Percentiles rank a stretch among this genome's conserved stretches.
These are phyloP conservation scores for Mortierella sp. DNA, from an alignment of 371 early-diverging fungal species.

Conservation along the genomic window DNA sequence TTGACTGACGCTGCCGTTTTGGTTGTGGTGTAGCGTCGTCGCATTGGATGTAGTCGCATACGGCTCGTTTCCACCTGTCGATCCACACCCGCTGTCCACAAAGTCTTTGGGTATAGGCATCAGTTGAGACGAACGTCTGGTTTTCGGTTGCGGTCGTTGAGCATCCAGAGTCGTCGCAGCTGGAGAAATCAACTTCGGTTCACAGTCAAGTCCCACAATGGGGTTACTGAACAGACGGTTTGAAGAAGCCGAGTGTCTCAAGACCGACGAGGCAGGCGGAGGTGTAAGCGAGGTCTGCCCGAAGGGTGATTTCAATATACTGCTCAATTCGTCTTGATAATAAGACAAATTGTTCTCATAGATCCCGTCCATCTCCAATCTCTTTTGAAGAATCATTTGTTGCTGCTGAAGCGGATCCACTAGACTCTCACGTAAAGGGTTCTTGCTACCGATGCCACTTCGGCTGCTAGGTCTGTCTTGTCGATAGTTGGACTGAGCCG, in stretches of 20 bases:
- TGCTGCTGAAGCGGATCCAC: conserved; percentile 31
- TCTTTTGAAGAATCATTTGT: conserved; percentile 9
- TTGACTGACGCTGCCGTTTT: conserved; percentile 4
- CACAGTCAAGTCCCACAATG: conserved; percentile 1
- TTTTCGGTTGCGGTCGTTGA: neutral
- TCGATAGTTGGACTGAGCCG: conserved; percentile 27
- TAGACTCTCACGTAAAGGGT: conserved; percentile 33
- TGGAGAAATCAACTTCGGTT: conserved; percentile 16
- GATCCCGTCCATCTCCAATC: conserved; percentile 13
- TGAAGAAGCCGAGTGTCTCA: conserved; percentile 33
- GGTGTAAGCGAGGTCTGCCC: conserved; percentile 37
- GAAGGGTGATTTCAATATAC: conserved; percentile 11
- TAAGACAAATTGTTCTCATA: neutral
- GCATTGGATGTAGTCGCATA: conserved; percentile 31
- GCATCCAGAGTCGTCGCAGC: neutral
- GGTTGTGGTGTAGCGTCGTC: conserved; percentile 21
- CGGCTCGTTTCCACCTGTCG: conserved; percentile 30
- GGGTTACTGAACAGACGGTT: conserved; percentile 9
- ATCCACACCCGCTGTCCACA: conserved; percentile 37
- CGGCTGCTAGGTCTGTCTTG: conserved; percentile 1
- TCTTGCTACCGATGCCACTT: conserved; percentile 2
- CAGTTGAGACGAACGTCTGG: conserved; percentile 37
- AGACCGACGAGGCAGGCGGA: conserved; percentile 41
- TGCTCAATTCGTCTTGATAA: neutral
- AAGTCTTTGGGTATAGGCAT: conserved; percentile 28